Base-by-base conservation (phyloP, 2,329 filamentous ascomycete genomes). In the Magnaporthiopsis rhizophila region DNA sequence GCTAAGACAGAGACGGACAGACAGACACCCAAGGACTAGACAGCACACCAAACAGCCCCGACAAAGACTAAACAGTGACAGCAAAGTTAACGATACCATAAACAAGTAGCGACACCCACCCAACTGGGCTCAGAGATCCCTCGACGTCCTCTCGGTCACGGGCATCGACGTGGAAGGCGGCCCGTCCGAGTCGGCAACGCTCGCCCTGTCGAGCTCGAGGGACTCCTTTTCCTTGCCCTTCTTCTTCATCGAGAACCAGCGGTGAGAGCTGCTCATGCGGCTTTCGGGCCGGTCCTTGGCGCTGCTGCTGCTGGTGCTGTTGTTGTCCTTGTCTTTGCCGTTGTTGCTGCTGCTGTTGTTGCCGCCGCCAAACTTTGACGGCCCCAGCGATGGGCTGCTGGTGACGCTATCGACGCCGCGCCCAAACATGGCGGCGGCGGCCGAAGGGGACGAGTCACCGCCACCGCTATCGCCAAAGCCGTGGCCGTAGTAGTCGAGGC, bases 211-310 rank as follows among this genome's bases (percentile, higher is more conserved):
- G 32, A 82, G 71, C 59, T 86, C 84, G 67, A 82, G 69, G 68
- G 81, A 83, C 69, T 85, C 83, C 75, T 82, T 84, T 59, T 84
- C 82, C 68, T 80, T 83, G 67, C 79, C 81, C 73, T 83, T 85
- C 77, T 86, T 86, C 75, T 84, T 86, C 71, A 84, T 84, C 58
- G 82, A 80, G 71, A 85, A 85, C 68, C 83, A 79, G 80, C 61
- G 61, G 45, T 53, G 45, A 3, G 61, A 56, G 61, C 61, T 62
- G 45, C 61, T 62, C 62, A 53, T 63, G 56, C 62, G 58, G 34
- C 62, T 63, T 24, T 63, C 62, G 13, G 62, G 62, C 34, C 62
- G 58, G 62, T 81, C 81, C 68, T 79, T 81, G 5, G 73, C 74
- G 18, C 3, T 15, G 57, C 13, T 21, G 57, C 57, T 30, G 57